Conservation (phyloP, 768 basidiomycete species). For the Fomitopsis serialis region DNA sequence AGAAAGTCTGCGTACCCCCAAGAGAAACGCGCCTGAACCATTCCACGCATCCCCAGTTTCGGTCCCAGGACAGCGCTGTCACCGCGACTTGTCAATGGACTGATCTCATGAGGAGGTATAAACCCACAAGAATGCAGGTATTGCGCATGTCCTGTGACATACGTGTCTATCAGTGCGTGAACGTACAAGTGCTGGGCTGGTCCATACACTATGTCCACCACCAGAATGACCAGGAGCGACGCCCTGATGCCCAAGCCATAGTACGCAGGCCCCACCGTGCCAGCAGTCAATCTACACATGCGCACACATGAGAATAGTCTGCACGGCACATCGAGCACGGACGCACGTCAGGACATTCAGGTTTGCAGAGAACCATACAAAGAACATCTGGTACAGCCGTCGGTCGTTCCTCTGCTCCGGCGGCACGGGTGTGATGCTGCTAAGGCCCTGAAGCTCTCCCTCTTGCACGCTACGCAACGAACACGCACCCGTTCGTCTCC, state of each 20-base stretch:
- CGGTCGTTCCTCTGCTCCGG: conserved; percentile 46
- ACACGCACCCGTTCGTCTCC: conserved; percentile 19
- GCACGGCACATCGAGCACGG: neutral
- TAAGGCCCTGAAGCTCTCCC: conserved; percentile 13
- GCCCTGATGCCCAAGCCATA: conserved; percentile 41
- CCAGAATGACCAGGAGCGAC: conserved; percentile 34
- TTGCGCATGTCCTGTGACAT: conserved; percentile 22
- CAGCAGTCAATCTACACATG: conserved; percentile 38
- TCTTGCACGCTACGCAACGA: neutral
- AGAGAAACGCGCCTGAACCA: conserved; percentile 50
- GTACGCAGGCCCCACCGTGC: conserved; percentile 44
- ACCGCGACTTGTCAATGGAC: neutral
- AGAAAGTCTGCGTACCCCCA: conserved; percentile 31
- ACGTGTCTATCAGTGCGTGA: no score
- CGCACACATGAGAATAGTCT: neutral
- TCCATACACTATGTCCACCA: conserved; percentile 39
- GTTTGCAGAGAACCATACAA: conserved; percentile 68
- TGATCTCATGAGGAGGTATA: neutral
- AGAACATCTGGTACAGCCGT: conserved; percentile 59
- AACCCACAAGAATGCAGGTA: conserved; percentile 35
- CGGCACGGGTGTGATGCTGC: conserved; percentile 52
- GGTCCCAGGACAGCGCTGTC: conserved; percentile 46
- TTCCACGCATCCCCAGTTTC: conserved; percentile 47
- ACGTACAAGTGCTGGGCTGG: neutral
- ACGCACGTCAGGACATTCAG: conserved; percentile 53